Conservation (phyloP, 768 basidiomycete genomes). For the Russula lepida region DNA sequence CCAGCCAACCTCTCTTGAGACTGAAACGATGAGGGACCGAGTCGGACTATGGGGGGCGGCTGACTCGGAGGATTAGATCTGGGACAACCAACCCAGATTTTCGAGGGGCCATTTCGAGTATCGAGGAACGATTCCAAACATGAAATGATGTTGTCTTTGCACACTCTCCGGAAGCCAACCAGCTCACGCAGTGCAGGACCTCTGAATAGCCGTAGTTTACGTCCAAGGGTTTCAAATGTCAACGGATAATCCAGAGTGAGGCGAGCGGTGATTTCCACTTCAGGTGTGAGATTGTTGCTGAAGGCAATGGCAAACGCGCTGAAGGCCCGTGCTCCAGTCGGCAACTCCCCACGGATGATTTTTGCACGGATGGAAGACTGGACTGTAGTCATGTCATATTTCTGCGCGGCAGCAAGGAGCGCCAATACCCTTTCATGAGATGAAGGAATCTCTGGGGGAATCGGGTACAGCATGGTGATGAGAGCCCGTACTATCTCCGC, state of each 20-base stretch:
- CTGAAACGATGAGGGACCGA: too few species aligned
- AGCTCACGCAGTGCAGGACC: neutral
- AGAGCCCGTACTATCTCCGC: slow-evolving; percentile 9
- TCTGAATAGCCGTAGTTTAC: neutral
- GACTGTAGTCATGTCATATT: slow-evolving; percentile 23
- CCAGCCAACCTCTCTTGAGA: too few species aligned
- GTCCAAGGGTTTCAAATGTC: neutral
- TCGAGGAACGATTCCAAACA: slow-evolving; percentile 3
- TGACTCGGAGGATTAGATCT: too few species aligned
- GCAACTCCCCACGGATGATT: neutral
- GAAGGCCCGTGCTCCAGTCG: neutral
- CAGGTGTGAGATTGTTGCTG: neutral
- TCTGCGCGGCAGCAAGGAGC: slow-evolving; percentile 20
- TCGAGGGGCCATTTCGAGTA: neutral
- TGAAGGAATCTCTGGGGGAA: neutral
- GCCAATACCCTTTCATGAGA: neutral
- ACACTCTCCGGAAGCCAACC: neutral
- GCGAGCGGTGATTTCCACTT: neutral
- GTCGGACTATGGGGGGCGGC: too few species aligned
- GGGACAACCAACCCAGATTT: neutral
- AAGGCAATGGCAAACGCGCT: slow-evolving; percentile 18
- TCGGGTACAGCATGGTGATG: slow-evolving; percentile 6
- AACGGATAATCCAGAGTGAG: slow-evolving; percentile 3
- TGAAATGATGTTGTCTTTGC: neutral
- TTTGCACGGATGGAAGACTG: neutral